A percentile compares a stretch with the other conserved stretches of the same genome.
Conservation (phyloP, 345 rosid species). For the Gossypium rotundifolium region DNA sequence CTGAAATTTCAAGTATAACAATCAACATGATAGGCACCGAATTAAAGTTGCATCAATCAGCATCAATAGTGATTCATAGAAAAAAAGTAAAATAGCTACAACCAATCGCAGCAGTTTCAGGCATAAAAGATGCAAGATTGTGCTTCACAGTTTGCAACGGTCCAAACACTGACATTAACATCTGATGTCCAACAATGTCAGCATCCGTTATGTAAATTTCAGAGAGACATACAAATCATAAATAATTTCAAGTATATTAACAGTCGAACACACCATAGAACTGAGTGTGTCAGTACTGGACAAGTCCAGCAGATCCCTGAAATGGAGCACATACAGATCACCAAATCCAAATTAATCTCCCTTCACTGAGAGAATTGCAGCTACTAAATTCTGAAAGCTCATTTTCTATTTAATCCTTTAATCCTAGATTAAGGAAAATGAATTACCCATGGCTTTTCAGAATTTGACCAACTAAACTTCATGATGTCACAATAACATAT, state of each 20-base stretch:
- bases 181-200: neutral
- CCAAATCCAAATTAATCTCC: slow-evolving; percentile 3
- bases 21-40: slow-evolving; percentile 7
- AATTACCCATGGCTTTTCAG: slow-evolving; percentile 1
- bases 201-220: neutral
- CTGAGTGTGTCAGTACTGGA: slow-evolving; percentile 5
- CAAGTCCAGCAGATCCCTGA: slow-evolving; percentile 3
- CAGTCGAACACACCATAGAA: slow-evolving; percentile 1
- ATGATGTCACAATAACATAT: neutral
- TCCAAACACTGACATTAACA: neutral
- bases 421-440: slow-evolving; percentile 1
- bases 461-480: slow-evolving; percentile 3
- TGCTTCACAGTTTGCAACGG: slow-evolving; percentile 3
- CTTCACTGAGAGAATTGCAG: neutral
- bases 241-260: neutral
- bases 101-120: neutral
- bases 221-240: neutral
- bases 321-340: neutral
- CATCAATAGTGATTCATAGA: neutral
- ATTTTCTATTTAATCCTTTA: neutral
- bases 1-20: slow-evolving; percentile 34
- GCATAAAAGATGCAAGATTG: neutral
- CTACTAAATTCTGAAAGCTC: neutral
- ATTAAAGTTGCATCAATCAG: slow-evolving; percentile 12
- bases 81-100: neutral